Percentiles rank a stretch among this genome's conserved stretches.
These are phyloP conservation scores for Lentinula aciculospora DNA, from an alignment of 768 basidiomycete genomes.

Conservation along the genomic window DNA sequence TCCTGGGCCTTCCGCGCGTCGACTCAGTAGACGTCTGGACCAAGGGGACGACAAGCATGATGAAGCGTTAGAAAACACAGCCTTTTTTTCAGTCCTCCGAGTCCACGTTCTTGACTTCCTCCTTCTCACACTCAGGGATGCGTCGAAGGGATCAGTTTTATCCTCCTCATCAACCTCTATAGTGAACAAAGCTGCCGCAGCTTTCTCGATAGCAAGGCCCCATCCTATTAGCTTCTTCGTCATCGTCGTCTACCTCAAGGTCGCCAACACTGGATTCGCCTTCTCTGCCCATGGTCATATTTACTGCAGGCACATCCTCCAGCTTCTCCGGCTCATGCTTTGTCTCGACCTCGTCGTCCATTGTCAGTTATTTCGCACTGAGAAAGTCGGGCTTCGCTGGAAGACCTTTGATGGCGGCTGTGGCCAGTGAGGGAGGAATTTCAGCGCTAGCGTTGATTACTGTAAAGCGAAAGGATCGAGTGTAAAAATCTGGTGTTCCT, in stretches of 20 bases:
- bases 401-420: conserved; percentile 47
- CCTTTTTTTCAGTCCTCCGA: conserved; percentile 78
- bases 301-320: conserved; percentile 86
- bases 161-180: conserved; percentile 86
- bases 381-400: conserved; percentile 74
- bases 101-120: conserved; percentile 89
- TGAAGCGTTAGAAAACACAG: conserved; percentile 29
- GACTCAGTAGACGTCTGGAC: conserved; percentile 67
- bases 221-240: conserved; percentile 77
- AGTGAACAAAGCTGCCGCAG: conserved; percentile 45
- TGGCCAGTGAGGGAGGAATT: conserved; percentile 30
- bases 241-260: conserved; percentile 84
- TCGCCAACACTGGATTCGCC: conserved; percentile 73
- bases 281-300: conserved; percentile 79
- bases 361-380: conserved; percentile 52
- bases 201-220: conserved; percentile 60
- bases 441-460: conserved; percentile 28
- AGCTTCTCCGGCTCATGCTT: conserved; percentile 84
- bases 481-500: conserved; percentile 65
- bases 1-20: conserved; percentile 54
- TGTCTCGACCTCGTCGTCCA: conserved; percentile 87
- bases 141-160: conserved; percentile 88
- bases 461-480: conserved; percentile 64
- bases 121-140: conserved; percentile 87
- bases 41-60: conserved; percentile 52